phyloP scores from a whole-genome alignment of 1,284 basidiomycete genomes.

The Agaricales sp. region DNA sequence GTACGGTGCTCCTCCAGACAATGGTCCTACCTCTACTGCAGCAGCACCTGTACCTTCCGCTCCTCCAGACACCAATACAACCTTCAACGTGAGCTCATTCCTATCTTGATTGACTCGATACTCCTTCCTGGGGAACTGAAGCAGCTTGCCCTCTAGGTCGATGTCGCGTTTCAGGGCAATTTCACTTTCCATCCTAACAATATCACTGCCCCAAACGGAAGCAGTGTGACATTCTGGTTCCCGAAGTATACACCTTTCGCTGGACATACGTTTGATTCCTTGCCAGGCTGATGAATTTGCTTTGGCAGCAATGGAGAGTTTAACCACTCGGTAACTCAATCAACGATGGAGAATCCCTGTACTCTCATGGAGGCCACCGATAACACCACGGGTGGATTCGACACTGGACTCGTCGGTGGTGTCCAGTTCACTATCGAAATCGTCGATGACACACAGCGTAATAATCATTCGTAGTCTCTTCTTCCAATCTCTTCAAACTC shows the following conservation, averaged over 20 bases:
- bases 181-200: conserved; percentile 36
- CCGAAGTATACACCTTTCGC: conserved; percentile 25
- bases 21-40: conserved; percentile 17
- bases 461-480: conserved; percentile 10
- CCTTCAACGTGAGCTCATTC: conserved; percentile 29
- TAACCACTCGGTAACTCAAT: conserved; percentile 45
- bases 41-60: conserved; percentile 29
- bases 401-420: conserved; percentile 33
- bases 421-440: conserved; percentile 39
- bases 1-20: conserved; percentile 19
- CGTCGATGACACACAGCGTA: conserved; percentile 37
- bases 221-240: conserved; percentile 44
- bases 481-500: conserved; percentile 7
- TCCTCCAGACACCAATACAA: conserved; percentile 27
- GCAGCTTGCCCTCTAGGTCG: conserved; percentile 24
- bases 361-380: conserved; percentile 29
- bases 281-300: neutral
- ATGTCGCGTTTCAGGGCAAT: conserved; percentile 29
- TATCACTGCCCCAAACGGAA: conserved; percentile 36
- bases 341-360: conserved; percentile 37
- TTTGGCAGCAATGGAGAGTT: conserved; percentile 15
- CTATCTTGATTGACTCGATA: neutral
- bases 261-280: too few species aligned
- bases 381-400: conserved; percentile 33
- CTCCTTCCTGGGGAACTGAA: neutral